Evolutionary conservation across 805 yeast genomes (phyloP), one percentile per base, ranked within the genome.

Genomic region (Suhomyces xylopsoci): DNA sequence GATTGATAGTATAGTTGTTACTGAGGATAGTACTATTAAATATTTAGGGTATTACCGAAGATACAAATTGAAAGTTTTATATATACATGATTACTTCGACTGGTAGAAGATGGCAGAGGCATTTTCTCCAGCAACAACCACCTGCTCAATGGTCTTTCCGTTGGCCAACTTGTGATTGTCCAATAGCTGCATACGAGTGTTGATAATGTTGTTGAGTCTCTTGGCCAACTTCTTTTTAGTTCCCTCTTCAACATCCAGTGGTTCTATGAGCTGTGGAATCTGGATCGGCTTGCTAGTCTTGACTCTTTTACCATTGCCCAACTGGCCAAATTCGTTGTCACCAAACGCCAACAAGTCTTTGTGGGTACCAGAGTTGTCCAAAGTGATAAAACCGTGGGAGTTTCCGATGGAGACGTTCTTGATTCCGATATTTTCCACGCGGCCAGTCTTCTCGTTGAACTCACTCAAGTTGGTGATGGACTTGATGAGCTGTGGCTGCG

Each of bases 261-360:
- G 90, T 62, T 85, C 89, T 17, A 85, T 58, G 17, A 87, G 63
- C 17, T 77, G 71, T 5, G 90, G 90, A 28, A 84, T 64, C 7
- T 70, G 64, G 0, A 67, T 50, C 0, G 94, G 93, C 55, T 71
- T 72, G 26, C 84, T 73, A 17, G 77, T 66, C 63, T 87, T 86
- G 54, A 80, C 79, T 42, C 79, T 75, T 62, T 87, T 87, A 26
- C 97, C 96, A 62, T 84, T 89, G 10, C 96, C 97, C 44, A 89
- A 76, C 70, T 93, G 97, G 22, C 93, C 96, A 59, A 58, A 74
- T 62, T 84, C 87, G 67, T 92, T 93, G 44, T 83, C 86, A 22
- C 99, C 99, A 90, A 96, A 90, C 5, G 73, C 80, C 38, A 86
- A 65, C 19, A 90, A 86, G 62, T 87, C 90, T 19, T 79, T 79